Conservation (phyloP, 2,329 filamentous ascomycete genomes). For the Trichoderma pleuroti region DNA sequence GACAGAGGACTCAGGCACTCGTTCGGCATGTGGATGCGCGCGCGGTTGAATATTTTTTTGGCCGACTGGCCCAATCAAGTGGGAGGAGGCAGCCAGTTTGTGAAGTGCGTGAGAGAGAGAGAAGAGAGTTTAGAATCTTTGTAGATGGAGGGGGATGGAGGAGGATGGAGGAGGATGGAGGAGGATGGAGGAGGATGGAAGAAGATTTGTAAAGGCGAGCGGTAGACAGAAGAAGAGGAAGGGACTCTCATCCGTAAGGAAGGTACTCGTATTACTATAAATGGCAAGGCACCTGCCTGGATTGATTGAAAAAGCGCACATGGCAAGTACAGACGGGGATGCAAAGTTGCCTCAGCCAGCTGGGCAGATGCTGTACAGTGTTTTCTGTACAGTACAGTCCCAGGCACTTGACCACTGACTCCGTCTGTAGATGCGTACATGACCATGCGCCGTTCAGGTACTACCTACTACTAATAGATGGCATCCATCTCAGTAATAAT, state of each 20-base stretch:
- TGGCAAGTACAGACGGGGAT: not conserved
- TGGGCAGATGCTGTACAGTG: not conserved
- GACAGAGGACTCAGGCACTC: slow-evolving; percentile 8
- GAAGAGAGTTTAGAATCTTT: no score
- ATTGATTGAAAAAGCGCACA: not conserved
- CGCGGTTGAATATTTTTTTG: not conserved
- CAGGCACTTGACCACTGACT: not conserved
- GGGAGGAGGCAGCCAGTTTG: not conserved
- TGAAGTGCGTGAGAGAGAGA: not conserved
- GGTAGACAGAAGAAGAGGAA: not conserved
- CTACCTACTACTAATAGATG: not conserved
- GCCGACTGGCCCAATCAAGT: not conserved
- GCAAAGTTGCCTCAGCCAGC: not conserved
- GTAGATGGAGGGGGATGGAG: no score
- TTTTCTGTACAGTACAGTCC: not conserved
- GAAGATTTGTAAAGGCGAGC: not conserved
- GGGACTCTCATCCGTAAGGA: not conserved
- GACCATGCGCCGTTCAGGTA: not conserved
- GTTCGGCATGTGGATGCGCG: slow-evolving; percentile 1
- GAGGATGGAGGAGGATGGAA: not conserved
- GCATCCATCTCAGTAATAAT: not conserved
- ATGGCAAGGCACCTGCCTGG: not conserved
- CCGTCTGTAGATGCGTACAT: not conserved
- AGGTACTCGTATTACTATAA: no score
- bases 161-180: not conserved